A percentile compares a stretch with the other conserved stretches of the same genome.
Evolutionary conservation across 108 stramenopile species (phyloP).

Genomic region (Tribonema minus): DNA sequence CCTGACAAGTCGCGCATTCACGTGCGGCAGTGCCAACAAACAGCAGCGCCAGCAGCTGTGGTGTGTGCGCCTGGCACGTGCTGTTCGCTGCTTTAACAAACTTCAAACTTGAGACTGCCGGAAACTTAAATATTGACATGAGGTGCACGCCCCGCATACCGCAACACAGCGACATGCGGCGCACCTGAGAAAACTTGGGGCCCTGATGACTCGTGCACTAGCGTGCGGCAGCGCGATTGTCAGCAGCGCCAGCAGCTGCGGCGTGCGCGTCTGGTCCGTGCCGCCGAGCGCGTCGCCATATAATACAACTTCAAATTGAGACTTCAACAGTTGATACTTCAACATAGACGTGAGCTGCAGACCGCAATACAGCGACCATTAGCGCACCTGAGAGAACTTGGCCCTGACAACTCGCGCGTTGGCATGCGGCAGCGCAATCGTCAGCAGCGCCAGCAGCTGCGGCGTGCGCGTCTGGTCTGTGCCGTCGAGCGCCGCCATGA

Average conservation of each 20-base stretch:
- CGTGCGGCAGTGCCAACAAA: constrained; percentile 23
- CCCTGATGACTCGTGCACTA: too few species aligned
- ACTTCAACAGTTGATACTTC: too few species aligned
- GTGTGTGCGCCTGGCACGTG: constrained; percentile 28
- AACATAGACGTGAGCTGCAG: too few species aligned
- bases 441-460: constrained; percentile 34
- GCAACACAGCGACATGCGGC: too few species aligned
- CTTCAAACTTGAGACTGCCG: too few species aligned
- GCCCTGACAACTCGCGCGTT: constrained; percentile 7
- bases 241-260: constrained; percentile 36
- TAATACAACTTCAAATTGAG: too few species aligned
- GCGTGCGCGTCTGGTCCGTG: constrained; percentile 34
- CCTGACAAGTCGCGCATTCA: too few species aligned
- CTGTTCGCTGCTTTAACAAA: constrained; percentile 29
- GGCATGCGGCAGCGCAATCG: constrained; percentile 20
- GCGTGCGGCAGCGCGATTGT: constrained; percentile 30
- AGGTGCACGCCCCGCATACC: too few species aligned
- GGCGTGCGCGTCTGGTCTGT: constrained; percentile 39
- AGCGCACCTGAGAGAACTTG: too few species aligned
- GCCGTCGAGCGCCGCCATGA: constrained; percentile 30
- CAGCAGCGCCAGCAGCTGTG: constrained; percentile 36
- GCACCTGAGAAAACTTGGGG: too few species aligned
- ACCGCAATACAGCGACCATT: too few species aligned
- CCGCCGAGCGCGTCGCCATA: constrained; percentile 37
- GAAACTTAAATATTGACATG: too few species aligned